Evolutionary conservation across 2,329 filamentous ascomycete genomes (phyloP), one percentile per base, ranked within the genome.

Genomic region (Aquanectria penicillioides): DNA sequence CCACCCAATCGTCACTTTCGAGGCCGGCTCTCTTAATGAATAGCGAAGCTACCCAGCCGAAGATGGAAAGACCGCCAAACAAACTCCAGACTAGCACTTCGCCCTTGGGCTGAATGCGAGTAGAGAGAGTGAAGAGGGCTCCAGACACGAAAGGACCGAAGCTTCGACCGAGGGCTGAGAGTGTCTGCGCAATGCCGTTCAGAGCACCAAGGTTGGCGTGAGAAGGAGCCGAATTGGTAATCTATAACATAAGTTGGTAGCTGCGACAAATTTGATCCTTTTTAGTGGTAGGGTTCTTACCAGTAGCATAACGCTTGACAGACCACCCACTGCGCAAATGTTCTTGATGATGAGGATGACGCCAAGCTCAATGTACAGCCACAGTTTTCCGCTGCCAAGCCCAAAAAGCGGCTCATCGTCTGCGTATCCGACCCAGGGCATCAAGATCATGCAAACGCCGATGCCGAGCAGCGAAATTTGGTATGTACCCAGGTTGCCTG

Each of bases 171-270:
- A 92, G 92, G 0, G 95, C 95, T 0, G 93, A 97, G 0, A 99
- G 86, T 0, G 93, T 97, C 75, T 99, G 95, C 0, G 95, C 95
- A 26, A 98, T 85, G 9, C 95, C 95, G 71, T 99, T 97, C 22
- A 99, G 83, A 0, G 92, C 93, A 3, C 95, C 95, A 0, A 99
- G 84, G 1, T 92, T 93, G 5, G 90, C 88, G 74, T 94, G 86
- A 7, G 94, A 93, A 0, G 93, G 92, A 0, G 93, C 92, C 1
- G 92, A 96, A 69, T 99, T 99, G 31, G 93, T 98, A 65, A 99
- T 94, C 91, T 94, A 17, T 0, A 33, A 2, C 4, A 38, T 17
- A 18, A 20, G 12, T 11, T 3, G 3, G 46, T 68, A n/a, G n/a
- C n/a, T n/a, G n/a, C n/a, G n/a, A n/a, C n/a, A n/a, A n/a, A n/a